These are phyloP conservation scores for Hansenula anomala DNA, from an alignment of 1,139 yeast species.

Conservation along the genomic window DNA sequence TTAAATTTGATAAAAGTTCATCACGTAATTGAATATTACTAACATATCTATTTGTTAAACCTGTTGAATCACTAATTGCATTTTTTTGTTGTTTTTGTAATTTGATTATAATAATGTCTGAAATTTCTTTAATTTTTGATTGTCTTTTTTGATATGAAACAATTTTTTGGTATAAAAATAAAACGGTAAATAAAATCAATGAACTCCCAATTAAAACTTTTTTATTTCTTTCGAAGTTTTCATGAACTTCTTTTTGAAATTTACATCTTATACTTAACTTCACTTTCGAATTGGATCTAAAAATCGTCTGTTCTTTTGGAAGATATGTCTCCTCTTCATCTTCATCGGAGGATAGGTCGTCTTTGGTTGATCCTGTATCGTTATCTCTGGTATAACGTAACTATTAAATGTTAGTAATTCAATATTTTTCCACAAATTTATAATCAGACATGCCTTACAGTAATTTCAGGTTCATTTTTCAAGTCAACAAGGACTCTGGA, in stretches of 20 bases:
- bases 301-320: constrained; percentile 39
- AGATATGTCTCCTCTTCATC: constrained; percentile 32
- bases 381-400: constrained; percentile 23
- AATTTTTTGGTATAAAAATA: constrained; percentile 30
- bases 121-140: constrained; percentile 28
- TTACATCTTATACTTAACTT: constrained; percentile 61
- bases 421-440: constrained; percentile 18
- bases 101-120: constrained; percentile 37
- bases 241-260: constrained; percentile 48
- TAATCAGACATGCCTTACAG: constrained; percentile 75
- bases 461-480: constrained; percentile 69
- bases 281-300: constrained; percentile 72
- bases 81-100: constrained; percentile 35
- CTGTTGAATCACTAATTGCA: constrained; percentile 29
- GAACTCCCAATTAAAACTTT: constrained; percentile 28
- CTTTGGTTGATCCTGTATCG: constrained; percentile 25
- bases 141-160: constrained; percentile 34
- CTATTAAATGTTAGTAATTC: constrained; percentile 26
- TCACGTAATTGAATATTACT: constrained; percentile 80
- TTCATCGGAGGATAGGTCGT: constrained; percentile 28
- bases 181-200: constrained; percentile 21
- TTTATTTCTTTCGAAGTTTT: constrained; percentile 43
- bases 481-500: constrained; percentile 56
- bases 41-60: constrained; percentile 42
- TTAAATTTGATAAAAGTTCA: constrained; percentile 46